Conservation (phyloP, 148 eudicot genomes). For the Fagopyrum tataricum region DNA sequence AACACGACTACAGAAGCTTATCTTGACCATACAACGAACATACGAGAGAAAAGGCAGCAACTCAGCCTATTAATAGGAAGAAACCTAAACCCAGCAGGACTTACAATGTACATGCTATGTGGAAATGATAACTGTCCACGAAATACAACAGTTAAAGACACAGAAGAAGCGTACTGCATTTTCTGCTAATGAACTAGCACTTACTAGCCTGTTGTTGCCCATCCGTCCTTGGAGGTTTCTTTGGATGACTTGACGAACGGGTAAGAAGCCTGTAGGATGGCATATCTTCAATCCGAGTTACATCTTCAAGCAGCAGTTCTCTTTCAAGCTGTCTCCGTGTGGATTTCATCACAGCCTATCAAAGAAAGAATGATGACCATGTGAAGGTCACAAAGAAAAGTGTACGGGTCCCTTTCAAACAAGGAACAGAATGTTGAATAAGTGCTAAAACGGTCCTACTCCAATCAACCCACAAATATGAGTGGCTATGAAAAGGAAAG, state of each 20-base stretch:
- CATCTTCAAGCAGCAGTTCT: conserved; percentile 71
- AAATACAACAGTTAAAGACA: background rate
- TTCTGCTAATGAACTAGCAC: background rate
- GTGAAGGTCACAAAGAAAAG: background rate
- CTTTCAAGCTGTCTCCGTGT: conserved; percentile 88
- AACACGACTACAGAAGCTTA: background rate
- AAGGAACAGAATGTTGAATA: background rate
- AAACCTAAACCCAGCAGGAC: background rate
- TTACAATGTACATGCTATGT: background rate
- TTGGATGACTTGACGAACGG: conserved; percentile 25
- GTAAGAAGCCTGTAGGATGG: conserved; percentile 71
- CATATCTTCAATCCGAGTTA: conserved; percentile 70
- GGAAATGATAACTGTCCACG: background rate
- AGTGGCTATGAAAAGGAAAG: too few relatives aligned
- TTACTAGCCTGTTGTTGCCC: background rate
- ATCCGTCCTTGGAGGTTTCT: background rate
- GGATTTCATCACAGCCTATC: conserved; percentile 89
- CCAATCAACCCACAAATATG: background rate
- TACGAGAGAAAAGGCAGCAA: background rate
- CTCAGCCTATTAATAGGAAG: background rate
- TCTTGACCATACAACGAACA: background rate
- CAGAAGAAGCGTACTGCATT: background rate
- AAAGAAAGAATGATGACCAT: conserved; percentile 2
- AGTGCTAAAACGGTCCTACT: background rate
- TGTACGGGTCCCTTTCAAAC: background rate